Evolutionary conservation across 1,284 basidiomycete species (phyloP).

Genomic region (Leccinum solheimii): DNA sequence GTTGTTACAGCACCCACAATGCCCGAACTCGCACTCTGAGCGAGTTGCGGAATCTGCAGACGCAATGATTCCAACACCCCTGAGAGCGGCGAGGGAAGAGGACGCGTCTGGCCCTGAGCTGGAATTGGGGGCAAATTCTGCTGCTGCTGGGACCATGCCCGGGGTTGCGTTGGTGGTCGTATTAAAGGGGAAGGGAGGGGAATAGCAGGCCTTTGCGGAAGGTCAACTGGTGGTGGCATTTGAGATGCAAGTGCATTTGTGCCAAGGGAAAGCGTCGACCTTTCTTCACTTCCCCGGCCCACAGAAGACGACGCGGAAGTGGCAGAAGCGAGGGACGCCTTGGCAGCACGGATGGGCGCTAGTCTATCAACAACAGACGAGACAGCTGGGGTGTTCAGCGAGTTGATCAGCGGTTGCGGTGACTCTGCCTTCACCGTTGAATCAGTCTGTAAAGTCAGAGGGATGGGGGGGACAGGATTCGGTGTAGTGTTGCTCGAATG

Average conservation of each 20-base stretch:
- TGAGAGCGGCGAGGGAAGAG: slow-evolving; percentile 12
- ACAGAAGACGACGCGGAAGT: slow-evolving; percentile 7
- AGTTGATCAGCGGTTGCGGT: slow-evolving; percentile 5
- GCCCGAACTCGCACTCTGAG: slow-evolving; percentile 6
- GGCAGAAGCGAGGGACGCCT: slow-evolving; percentile 25
- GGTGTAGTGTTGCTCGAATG: not conserved
- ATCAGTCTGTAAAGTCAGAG: slow-evolving; percentile 14
- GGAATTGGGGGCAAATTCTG: not conserved
- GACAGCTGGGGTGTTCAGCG: slow-evolving; percentile 14
- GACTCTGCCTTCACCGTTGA: slow-evolving; percentile 24
- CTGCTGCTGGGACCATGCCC: not conserved
- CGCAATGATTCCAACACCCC: slow-evolving; percentile 19
- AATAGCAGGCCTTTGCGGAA: slow-evolving; percentile 4
- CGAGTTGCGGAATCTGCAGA: slow-evolving; percentile 21
- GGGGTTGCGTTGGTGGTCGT: not conserved
- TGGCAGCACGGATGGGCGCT: slow-evolving; percentile 36
- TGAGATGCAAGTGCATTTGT: not conserved
- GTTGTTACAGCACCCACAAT: not conserved
- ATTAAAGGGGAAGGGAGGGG: not conserved
- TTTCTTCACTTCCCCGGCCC: slow-evolving; percentile 2
- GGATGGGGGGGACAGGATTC: not conserved
- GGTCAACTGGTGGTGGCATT: not conserved
- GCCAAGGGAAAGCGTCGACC: not conserved
- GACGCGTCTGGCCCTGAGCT: slow-evolving; percentile 6
- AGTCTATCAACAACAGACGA: slow-evolving; percentile 26